Evolutionary conservation across 305 asterid genomes (phyloP), one percentile per base, ranked within the genome.

Genomic region (Coffea humblotiana): DNA sequence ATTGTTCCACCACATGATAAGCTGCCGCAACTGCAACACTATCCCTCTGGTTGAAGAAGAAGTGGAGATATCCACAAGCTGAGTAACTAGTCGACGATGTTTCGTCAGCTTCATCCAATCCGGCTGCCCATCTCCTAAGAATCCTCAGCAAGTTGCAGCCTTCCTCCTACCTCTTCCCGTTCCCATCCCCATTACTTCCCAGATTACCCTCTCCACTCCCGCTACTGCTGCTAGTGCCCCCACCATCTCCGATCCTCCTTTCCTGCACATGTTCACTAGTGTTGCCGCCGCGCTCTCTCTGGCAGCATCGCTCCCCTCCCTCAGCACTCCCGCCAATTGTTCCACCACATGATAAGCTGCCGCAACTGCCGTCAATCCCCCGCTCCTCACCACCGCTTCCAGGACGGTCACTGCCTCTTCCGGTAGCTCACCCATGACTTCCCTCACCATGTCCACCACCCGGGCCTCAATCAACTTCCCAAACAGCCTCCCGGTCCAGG

Each of bases 41-140:
- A n/a, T 91, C 32, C 90, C 32, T 32, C 32, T 85, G 13, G 94
- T 86, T 7, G 97, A 78, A 83, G 66, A 79, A 27, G 7, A 18
- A 5, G 6, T 12, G 0, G 69, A 11, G 76, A 77, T 86, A 88
- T 84, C 84, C 87, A 91, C 83, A 82, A 82, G 83, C 69, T 56
- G 93, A 77, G 12, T 88, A 85, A 32, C 60, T 68, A 3, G 77
- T 32, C 10, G 66, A 49, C 18, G 87, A 68, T n/a, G 74, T 56
- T 40, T 32, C 85, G 27, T 86, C 90, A 32, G 87, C 95, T 40
- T 89, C 86, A 4, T 61, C 78, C 3, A 90, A 60, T 4, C 97
- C 97, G 13, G 97, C 97, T 0, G 97, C 98, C 99, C 98, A 95
- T 90, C 97, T 92, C 89, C 97, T 90, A 40, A 95, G 82, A 66